Evolutionary conservation across 352 stramenopile species (phyloP), one percentile per base, ranked within the genome.

Genomic region (Pythium sp.): DNA sequence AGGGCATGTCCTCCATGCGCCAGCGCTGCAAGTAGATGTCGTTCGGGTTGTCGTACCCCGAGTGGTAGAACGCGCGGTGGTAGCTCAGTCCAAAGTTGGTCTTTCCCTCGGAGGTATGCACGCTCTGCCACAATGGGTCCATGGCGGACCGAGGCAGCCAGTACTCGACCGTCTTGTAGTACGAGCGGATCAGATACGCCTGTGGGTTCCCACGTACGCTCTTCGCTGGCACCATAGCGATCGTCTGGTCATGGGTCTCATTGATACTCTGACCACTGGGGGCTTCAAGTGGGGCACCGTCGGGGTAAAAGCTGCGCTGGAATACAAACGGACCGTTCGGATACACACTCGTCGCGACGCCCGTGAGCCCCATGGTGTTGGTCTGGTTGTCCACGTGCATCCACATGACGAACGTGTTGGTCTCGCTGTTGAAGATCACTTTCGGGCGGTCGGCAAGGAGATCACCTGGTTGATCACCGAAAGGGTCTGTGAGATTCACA

Each of bases 21-120:
- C 94, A 98, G 18, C 96, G 80, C 73, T 99, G 97, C 7, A 98
- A 71, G 75, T 98, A 99, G 70, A 99, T 99, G 70, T 99, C 97
- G 63, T 98, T 93, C 41, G 94, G 95, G 70, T 99, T 87, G 71
- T 99, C 97, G 80, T 99, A 99, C 24, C 87, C 94, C 41, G 78
- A 62, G 60, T 97, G 79, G 63, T 99, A 98, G 36, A 97, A 95
- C n/a, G 95, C 92, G 20, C 97, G 84, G 64, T 99, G 97, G 71
- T 97, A 99, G 70, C 85, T 99, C n/a, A 98, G 76, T 1, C 91
- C 89, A 76, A 98, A 99, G 69, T 99, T 86, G 0, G 90, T 90
- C 11, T 64, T 75, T 15, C 76, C 82, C 11, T 87, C 63, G 0
- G 65, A 15, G n/a, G 68, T 81, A 62, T 98, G 97, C 1, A 99